phyloP scores from a whole-genome alignment of 176 grass and related monocot genomes.

The Triticum dicoccoides region DNA sequence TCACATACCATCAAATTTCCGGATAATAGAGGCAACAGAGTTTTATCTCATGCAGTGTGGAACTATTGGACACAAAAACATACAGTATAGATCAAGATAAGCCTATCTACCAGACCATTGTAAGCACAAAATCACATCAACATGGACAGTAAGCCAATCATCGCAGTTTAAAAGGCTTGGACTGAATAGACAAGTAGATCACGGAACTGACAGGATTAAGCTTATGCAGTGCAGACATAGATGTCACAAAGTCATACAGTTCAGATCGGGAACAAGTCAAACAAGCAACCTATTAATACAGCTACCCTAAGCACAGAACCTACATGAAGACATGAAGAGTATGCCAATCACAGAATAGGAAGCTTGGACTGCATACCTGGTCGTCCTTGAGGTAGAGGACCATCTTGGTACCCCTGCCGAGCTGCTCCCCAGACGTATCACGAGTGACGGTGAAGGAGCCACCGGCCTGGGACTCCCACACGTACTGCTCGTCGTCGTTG shows the following conservation, averaged over 20 bases:
- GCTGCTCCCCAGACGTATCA: slow-evolving; percentile 61
- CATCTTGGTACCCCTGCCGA: slow-evolving; percentile 85
- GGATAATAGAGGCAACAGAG: too few species aligned
- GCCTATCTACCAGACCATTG: not conserved
- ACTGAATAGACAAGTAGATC: not conserved
- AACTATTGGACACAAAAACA: not conserved
- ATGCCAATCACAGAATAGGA: not conserved
- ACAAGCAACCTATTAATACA: not conserved
- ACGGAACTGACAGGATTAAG: not conserved
- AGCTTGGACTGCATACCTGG: slow-evolving; percentile 44
- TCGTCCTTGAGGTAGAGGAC: slow-evolving; percentile 85
- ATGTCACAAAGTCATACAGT: not conserved
- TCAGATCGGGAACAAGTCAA: not conserved
- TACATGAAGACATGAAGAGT: not conserved
- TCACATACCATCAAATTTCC: too few species aligned
- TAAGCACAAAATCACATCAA: not conserved
- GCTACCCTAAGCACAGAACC: not conserved
- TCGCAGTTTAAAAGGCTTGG: not conserved
- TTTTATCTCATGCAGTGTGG: not conserved
- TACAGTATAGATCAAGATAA: not conserved
- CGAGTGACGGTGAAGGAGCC: slow-evolving; percentile 79
- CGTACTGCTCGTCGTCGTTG: slow-evolving; percentile 86
- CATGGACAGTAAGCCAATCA: not conserved
- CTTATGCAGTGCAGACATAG: not conserved
- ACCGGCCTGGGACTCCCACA: slow-evolving; percentile 85